Percentiles rank a stretch among this genome's conserved stretches.
Conservation (phyloP, 2,329 filamentous ascomycete species). For the Geoglossum cookeanum region DNA sequence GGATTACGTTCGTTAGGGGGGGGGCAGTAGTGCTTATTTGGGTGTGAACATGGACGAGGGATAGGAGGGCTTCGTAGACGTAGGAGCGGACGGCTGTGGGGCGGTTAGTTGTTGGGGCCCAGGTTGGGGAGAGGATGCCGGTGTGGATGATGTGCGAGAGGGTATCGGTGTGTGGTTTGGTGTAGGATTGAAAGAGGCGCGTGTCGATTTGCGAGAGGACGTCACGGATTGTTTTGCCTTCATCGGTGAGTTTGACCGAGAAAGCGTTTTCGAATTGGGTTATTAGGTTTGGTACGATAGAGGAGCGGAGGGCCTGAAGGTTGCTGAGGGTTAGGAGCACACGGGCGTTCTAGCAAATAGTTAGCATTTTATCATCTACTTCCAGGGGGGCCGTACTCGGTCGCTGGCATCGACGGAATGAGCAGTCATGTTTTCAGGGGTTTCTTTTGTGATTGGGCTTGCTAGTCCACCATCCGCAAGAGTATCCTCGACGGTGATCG, state of each 20-base stretch:
- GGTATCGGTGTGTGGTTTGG: constrained; percentile 49
- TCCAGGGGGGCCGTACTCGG: background rate
- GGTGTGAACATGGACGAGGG: constrained; percentile 77
- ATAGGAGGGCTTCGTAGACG: constrained; percentile 70
- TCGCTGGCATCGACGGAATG: constrained; percentile 23
- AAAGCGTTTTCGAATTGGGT: constrained; percentile 86
- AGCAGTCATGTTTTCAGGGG: background rate
- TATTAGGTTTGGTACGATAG: constrained; percentile 75
- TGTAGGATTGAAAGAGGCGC: constrained; percentile 83
- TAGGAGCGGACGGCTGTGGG: constrained; percentile 70
- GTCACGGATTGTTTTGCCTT: constrained; percentile 79
- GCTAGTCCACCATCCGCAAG: constrained; percentile 30
- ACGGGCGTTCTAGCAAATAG: constrained; percentile 49
- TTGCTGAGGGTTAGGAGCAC: constrained; percentile 92
- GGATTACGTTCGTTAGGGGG: constrained; percentile 57
- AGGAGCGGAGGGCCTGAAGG: constrained; percentile 60
- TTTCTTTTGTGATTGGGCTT: background rate
- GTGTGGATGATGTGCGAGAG: constrained; percentile 51
- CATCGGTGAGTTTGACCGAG: constrained; percentile 82
- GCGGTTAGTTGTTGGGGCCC: constrained; percentile 33
- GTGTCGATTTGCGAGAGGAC: constrained; percentile 80
- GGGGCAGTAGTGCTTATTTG: constrained; percentile 67
- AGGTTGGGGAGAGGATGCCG: constrained; percentile 52
- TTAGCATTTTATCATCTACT: background rate
- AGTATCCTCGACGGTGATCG: constrained; percentile 38